phyloP scores from a whole-genome alignment of 805 yeast species.

The Schwanniomyces pseudopolymorphus region DNA sequence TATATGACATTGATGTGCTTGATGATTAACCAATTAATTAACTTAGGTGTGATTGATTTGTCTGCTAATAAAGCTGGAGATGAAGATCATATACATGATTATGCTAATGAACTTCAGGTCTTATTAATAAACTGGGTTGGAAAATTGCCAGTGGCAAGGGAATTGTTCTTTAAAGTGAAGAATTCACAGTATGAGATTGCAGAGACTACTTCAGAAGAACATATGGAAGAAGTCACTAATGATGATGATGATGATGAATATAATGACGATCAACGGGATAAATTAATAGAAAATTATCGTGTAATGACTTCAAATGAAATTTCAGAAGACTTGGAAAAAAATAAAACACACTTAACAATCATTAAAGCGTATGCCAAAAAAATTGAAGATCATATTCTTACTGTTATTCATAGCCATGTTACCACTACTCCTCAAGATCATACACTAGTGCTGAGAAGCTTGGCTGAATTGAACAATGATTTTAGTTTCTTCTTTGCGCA shows the following conservation, averaged over 20 bases:
- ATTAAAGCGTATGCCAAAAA: constrained; percentile 13
- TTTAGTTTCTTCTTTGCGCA: constrained; percentile 24
- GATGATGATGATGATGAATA: not conserved
- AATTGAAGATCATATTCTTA: constrained; percentile 14
- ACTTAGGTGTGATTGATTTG: constrained; percentile 43
- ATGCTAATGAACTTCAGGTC: constrained; percentile 57
- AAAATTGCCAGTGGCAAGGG: constrained; percentile 59
- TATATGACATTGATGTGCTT: constrained; percentile 57
- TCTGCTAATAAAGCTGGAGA: constrained; percentile 21
- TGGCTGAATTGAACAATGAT: constrained; percentile 13
- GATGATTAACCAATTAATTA: constrained; percentile 56
- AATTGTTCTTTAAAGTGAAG: constrained; percentile 45
- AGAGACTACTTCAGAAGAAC: not conserved
- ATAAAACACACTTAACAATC: constrained; percentile 10
- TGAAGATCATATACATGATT: constrained; percentile 44
- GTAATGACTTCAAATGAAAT: constrained; percentile 15
- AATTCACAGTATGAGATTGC: constrained; percentile 11
- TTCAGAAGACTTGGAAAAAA: constrained; percentile 14
- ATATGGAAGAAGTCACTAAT: not conserved
- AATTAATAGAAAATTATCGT: constrained; percentile 11
- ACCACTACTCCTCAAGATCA: not conserved
- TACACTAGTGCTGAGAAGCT: not conserved
- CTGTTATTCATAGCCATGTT: constrained; percentile 4
- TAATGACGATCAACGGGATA: constrained; percentile 8
- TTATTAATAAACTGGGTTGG: constrained; percentile 67